Base-by-base conservation (phyloP, 345 rosid species). In the Aegle marmelos region DNA sequence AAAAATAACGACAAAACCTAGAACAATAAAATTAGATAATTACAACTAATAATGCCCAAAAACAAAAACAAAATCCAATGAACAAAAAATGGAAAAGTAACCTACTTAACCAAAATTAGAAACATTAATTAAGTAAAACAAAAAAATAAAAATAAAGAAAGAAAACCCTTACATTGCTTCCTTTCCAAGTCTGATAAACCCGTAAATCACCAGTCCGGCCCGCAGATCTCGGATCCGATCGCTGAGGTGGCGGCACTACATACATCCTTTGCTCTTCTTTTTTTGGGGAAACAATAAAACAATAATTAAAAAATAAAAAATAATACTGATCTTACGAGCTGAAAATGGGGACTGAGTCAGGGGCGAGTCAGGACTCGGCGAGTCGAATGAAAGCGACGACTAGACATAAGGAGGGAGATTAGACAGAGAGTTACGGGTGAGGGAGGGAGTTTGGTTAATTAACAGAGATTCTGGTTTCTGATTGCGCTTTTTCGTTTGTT, bases 151-250 rank as follows among this genome's bases (percentile, higher is more conserved):
- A 28, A 16, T 5, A 36, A 36, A 60, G 36, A 34, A 21, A 30
- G 19, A 22, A 61, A 68, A 39, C 78, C 57, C 94, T 90, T 77
- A 91, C 98, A 87, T 96, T 94, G 84, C 94, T 94, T 81, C 93
- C 98, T 88, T 92, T 94, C 99, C 99, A 96, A 78, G 85, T 86
- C 82, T 91, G 94, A 85, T 92, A 94, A 82, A 92, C 92, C 82
- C 85, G 85, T 72, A 80, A 89, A 87, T 88, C 90, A 59, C 83
- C 83, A 80, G 86, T 84, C 76, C 83, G 94, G 78, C 72, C 84
- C 70, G 76, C 79, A 65, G 93, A 85, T 83, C 91, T 91, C 57
- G 76, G 83, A 88, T 93, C 96, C 82, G 93, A 87, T 82, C 91
- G 77, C 86, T 92, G 89, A 78, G 97, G 94, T 68, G 94, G 98